phyloP scores from a whole-genome alignment of 257 asterid species.

The Marsdenia floribunda region DNA sequence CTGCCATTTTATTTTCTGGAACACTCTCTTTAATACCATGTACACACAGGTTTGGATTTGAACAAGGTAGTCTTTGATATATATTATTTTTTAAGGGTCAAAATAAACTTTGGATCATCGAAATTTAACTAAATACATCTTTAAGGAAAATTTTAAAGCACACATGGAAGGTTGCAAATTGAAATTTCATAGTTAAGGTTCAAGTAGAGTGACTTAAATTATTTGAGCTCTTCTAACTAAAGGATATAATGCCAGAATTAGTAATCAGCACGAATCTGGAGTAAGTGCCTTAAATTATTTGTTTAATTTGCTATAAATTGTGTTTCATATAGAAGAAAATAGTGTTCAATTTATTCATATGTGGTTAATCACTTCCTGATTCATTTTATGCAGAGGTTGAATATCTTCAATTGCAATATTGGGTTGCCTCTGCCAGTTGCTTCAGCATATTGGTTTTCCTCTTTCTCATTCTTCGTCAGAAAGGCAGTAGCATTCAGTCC shows the following conservation, averaged over 20 bases:
- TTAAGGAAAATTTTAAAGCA: background rate
- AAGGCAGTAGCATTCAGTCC: conserved; percentile 21
- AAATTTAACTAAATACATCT: background rate
- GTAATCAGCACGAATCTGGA: background rate
- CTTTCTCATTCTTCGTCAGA: conserved; percentile 33
- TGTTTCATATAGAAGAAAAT: background rate
- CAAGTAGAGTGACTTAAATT: background rate
- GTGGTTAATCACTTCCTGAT: background rate
- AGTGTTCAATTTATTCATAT: background rate
- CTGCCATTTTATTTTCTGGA: background rate
- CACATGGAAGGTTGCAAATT: background rate
- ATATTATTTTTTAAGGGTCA: background rate
- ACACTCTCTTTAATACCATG: background rate
- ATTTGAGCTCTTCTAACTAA: background rate
- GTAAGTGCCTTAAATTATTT: background rate
- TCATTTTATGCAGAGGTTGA: conserved; percentile 55
- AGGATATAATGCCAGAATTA: background rate
- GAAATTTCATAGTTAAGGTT: background rate
- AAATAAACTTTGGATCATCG: background rate
- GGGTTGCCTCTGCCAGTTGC: conserved; percentile 74
- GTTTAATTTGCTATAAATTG: background rate
- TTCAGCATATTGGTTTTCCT: conserved; percentile 58
- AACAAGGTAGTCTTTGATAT: background rate
- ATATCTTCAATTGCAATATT: conserved; percentile 65
- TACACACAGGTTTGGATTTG: background rate